Evolutionary conservation across 176 grass and related monocot species (phyloP).

Genomic region (Triticum turgidum): DNA sequence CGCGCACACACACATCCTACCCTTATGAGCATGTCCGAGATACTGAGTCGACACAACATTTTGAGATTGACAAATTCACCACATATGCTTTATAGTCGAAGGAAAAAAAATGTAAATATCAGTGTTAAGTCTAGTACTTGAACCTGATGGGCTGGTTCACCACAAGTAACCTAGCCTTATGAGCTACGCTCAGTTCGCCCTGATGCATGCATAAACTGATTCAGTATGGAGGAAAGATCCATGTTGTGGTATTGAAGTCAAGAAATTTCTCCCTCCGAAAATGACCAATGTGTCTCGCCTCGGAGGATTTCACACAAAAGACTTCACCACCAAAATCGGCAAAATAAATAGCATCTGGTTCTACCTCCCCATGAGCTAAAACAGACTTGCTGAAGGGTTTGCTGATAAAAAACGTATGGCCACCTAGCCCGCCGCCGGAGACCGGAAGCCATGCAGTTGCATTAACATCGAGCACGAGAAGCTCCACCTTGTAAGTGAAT

Average conservation of each 20-base stretch:
- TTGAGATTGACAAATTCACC: too few species aligned
- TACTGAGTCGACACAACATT: too few species aligned
- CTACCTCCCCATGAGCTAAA: not conserved
- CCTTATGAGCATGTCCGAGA: too few species aligned
- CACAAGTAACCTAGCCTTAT: too few species aligned
- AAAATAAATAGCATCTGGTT: not conserved
- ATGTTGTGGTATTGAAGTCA: not conserved
- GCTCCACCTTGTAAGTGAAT: not conserved
- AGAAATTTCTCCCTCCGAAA: not conserved
- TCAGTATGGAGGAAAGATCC: not conserved
- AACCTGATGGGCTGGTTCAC: too few species aligned
- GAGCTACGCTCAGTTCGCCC: too few species aligned
- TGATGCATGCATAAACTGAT: not conserved
- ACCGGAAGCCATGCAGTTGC: not conserved
- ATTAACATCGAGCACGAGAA: not conserved
- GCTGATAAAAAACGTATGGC: not conserved
- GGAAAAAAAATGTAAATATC: too few species aligned
- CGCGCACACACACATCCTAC: too few species aligned
- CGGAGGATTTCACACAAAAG: not conserved
- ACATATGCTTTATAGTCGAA: too few species aligned
- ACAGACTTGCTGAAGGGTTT: not conserved
- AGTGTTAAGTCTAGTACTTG: too few species aligned
- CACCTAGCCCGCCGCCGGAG: not conserved
- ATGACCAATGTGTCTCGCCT: not conserved
- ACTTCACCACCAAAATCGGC: not conserved